phyloP scores from a whole-genome alignment of 257 asterid species.

The Phtheirospermum japonicum region DNA sequence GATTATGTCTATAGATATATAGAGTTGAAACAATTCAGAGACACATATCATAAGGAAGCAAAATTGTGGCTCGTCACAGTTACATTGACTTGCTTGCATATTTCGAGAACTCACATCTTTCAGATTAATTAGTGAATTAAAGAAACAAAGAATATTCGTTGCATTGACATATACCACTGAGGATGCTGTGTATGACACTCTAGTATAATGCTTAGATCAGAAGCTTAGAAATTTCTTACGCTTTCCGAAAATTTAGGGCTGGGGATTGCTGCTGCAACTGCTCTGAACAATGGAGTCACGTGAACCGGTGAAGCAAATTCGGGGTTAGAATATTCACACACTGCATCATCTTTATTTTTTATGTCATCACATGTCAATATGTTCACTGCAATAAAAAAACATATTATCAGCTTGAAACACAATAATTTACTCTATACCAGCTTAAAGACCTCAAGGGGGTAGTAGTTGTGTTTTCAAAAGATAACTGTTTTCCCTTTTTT shows the following conservation, averaged over 20 bases:
- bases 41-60: too few species aligned
- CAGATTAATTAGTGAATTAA: constrained; percentile 4
- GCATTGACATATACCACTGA: constrained; percentile 6
- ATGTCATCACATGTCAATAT: constrained; percentile 38
- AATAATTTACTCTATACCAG: neutral
- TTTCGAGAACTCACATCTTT: neutral
- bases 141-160: neutral
- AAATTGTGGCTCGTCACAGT: too few species aligned
- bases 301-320: constrained; percentile 79
- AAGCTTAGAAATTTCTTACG: constrained; percentile 50
- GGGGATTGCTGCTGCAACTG: constrained; percentile 93
- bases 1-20: too few species aligned
- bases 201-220: neutral
- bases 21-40: too few species aligned
- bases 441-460: neutral
- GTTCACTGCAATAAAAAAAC: constrained; percentile 31
- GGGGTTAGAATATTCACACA: constrained; percentile 43
- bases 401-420: constrained; percentile 26
- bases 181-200: constrained; percentile 13
- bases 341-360: constrained; percentile 36
- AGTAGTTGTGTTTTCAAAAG: too few species aligned
- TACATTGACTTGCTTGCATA: too few species aligned
- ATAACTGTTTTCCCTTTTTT: too few species aligned
- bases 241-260: constrained; percentile 97
- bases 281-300: constrained; percentile 85